Evolutionary conservation across 495 filamentous ascomycete species (phyloP).

Genomic region (Tuber microsphaerosporum): DNA sequence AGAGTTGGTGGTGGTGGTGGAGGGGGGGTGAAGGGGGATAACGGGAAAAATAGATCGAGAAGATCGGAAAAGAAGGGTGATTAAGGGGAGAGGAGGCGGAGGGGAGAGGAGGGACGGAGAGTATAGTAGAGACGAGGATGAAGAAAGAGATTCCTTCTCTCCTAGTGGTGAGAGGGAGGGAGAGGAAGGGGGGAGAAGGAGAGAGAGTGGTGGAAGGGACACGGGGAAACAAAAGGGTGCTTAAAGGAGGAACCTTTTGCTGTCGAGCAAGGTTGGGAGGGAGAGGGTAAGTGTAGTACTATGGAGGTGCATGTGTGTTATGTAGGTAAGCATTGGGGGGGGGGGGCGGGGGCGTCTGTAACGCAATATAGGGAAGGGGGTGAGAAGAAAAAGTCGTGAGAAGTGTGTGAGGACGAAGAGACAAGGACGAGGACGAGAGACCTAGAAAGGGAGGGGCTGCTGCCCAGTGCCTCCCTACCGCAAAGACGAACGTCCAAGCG

Average conservation of each 20-base stretch:
- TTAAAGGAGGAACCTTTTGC: constrained; percentile 27
- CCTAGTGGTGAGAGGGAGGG: constrained; percentile 18
- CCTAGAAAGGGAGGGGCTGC: constrained; percentile 6
- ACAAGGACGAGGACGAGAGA: neutral
- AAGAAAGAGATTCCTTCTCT: constrained; percentile 30
- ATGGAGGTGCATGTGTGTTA: constrained; percentile 31
- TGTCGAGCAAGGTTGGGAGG: constrained; percentile 24
- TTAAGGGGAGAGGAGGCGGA: constrained; percentile 6
- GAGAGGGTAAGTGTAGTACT: constrained; percentile 29
- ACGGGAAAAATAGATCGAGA: constrained; percentile 10
- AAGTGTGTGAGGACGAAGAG: neutral
- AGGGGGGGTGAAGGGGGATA: constrained; percentile 5
- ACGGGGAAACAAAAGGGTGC: constrained; percentile 26
- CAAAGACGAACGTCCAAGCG: constrained; percentile 9
- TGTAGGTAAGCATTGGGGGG: constrained; percentile 21
- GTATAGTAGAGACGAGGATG: constrained; percentile 6
- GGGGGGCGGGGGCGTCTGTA: constrained; percentile 16
- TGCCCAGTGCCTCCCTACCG: neutral
- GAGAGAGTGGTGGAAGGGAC: constrained; percentile 15
- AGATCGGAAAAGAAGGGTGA: constrained; percentile 27
- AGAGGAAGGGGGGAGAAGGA: constrained; percentile 13
- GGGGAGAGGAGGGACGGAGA: neutral
- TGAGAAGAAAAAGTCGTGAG: neutral
- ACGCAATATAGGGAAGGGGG: constrained; percentile 13
- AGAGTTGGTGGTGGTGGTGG: constrained; percentile 1